A percentile compares a stretch with the other conserved stretches of the same genome.
phyloP scores from a whole-genome alignment of 306 rosid species.

The Lablab purpureus region DNA sequence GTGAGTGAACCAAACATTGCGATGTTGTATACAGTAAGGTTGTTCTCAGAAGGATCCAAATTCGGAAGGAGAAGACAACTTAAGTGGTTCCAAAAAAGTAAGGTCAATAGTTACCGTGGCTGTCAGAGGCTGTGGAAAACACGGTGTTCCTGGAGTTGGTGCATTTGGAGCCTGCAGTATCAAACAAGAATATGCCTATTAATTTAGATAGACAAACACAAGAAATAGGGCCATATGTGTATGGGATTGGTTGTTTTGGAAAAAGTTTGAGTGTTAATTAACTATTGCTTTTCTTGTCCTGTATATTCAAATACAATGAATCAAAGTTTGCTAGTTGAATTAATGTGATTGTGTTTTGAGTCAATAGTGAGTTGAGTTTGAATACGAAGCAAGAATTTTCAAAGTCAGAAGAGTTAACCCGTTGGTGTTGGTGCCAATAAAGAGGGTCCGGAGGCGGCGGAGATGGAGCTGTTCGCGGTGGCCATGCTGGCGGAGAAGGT shows the following conservation, averaged over 20 bases:
- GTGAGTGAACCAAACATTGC: constrained; percentile 22
- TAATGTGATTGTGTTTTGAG: background rate
- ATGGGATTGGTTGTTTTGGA: constrained; percentile 23
- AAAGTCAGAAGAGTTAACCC: constrained; percentile 37
- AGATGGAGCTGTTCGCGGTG: constrained; percentile 50
- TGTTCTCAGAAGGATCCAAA: constrained; percentile 40
- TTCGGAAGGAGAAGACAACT: constrained; percentile 42
- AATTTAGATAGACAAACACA: background rate
- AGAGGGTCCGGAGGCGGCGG: constrained; percentile 58
- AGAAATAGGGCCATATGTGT: background rate
- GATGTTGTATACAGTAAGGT: constrained; percentile 3
- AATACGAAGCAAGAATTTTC: background rate
- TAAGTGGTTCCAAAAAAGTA: constrained; percentile 56
- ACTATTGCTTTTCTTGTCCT: background rate
- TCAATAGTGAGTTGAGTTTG: background rate
- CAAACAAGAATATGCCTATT: constrained; percentile 5
- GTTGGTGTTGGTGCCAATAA: constrained; percentile 66
- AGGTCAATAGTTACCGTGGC: constrained; percentile 58
- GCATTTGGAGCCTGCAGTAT: constrained; percentile 62
- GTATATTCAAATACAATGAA: background rate
- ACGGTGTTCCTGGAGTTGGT: constrained; percentile 68
- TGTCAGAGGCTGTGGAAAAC: constrained; percentile 68
- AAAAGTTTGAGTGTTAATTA: background rate
- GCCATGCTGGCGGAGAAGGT: constrained; percentile 57
- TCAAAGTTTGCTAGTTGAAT: background rate